Percentiles rank a stretch among this genome's conserved stretches.
Evolutionary conservation across 805 yeast genomes (phyloP).

Genomic region (Spathaspora arborariae): DNA sequence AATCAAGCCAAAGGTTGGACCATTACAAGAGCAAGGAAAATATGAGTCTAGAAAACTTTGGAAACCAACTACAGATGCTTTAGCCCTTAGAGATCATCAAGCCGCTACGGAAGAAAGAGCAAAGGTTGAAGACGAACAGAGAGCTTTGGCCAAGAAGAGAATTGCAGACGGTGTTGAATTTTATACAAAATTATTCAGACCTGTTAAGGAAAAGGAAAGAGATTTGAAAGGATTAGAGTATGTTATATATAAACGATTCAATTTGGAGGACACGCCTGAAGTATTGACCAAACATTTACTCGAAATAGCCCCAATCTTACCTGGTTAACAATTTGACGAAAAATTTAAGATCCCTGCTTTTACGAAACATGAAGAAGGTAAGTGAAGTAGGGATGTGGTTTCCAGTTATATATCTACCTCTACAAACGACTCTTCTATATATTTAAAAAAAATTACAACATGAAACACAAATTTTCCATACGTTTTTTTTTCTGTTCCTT

Average conservation of each 20-base stretch:
- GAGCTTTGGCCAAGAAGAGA: slow-evolving; percentile 69
- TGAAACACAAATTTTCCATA: no score
- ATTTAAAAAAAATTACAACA: no score
- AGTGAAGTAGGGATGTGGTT: no score
- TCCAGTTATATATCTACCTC: no score
- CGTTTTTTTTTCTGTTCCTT: no score
- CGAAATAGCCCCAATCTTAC: slow-evolving; percentile 72
- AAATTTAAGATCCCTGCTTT: slow-evolving; percentile 68
- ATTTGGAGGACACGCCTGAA: slow-evolving; percentile 49
- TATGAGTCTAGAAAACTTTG: slow-evolving; percentile 81
- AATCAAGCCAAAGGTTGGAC: slow-evolving; percentile 67
- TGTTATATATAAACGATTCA: slow-evolving; percentile 54
- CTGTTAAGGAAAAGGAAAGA: slow-evolving; percentile 13
- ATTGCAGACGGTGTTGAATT: slow-evolving; percentile 75
- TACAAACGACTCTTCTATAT: no score
- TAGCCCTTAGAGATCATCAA: slow-evolving; percentile 74
- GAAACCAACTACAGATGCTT: slow-evolving; percentile 76
- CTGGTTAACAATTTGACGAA: slow-evolving; percentile 69
- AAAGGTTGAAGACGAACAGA: slow-evolving; percentile 83
- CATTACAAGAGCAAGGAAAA: slow-evolving; percentile 73
- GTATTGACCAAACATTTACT: slow-evolving; percentile 54
- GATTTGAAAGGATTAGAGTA: slow-evolving; percentile 53
- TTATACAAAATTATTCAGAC: slow-evolving; percentile 73
- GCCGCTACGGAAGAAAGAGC: slow-evolving; percentile 86
- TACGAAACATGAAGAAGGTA: slow-evolving; percentile 42